phyloP scores from a whole-genome alignment of 1,139 yeast species.

The Magnusiomyces tetraspermus region DNA sequence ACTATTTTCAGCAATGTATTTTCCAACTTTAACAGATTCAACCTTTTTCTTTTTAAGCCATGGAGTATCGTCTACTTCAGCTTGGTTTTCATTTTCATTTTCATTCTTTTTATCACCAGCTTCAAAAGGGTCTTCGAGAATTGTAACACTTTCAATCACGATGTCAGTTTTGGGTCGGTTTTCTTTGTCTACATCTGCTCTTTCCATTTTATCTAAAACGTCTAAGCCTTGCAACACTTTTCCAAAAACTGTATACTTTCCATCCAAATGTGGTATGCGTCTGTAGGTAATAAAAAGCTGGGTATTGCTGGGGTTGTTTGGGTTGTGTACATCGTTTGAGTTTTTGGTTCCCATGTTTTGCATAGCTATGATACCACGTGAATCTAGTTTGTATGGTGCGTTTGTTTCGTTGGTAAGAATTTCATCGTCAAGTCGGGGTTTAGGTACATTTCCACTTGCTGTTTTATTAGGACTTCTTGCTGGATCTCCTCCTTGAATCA shows the following conservation, averaged over 20 bases:
- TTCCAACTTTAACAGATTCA: slow-evolving; percentile 9
- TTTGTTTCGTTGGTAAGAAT: slow-evolving; percentile 47
- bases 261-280: slow-evolving; percentile 62
- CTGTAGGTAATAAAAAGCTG: slow-evolving; percentile 74
- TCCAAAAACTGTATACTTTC: slow-evolving; percentile 75
- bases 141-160: slow-evolving; percentile 45
- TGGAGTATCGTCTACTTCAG: slow-evolving; percentile 22
- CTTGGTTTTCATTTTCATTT: background rate
- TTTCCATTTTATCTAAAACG: slow-evolving; percentile 64
- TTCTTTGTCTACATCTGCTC: slow-evolving; percentile 22
- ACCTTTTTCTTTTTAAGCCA: slow-evolving; percentile 18
- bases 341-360: slow-evolving; percentile 60
- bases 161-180: slow-evolving; percentile 34
- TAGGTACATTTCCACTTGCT: no score
- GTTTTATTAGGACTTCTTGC: slow-evolving; percentile 34
- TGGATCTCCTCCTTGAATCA: slow-evolving; percentile 49
- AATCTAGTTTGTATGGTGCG: slow-evolving; percentile 65
- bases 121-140: slow-evolving; percentile 66
- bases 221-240: slow-evolving; percentile 68
- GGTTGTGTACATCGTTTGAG: no score
- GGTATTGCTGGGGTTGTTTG: slow-evolving; percentile 45
- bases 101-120: background rate
- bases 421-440: no score
- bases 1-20: slow-evolving; percentile 5
- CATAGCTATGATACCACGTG: slow-evolving; percentile 75